Conservation (phyloP, 2,329 filamentous ascomycete species). For the Ceratocystis lukuohia region DNA sequence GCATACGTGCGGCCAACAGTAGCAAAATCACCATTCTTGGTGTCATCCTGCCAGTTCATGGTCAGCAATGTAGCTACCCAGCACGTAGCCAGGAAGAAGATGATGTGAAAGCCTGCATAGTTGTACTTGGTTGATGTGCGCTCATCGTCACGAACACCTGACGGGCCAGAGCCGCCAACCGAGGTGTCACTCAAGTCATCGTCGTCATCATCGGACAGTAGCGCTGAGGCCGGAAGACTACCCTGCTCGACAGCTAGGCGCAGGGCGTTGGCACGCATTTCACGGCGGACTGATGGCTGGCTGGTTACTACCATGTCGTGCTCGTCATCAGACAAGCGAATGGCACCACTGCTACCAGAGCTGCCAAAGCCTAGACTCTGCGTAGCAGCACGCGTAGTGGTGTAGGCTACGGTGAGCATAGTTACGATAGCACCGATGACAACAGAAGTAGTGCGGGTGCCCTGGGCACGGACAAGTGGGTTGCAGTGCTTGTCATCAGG, state of each 20-base stretch:
- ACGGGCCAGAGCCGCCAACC: constrained; percentile 21
- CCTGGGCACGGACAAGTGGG: constrained; percentile 71
- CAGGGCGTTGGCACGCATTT: constrained; percentile 87
- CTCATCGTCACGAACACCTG: constrained; percentile 71
- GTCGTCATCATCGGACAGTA: constrained; percentile 59
- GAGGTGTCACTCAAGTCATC: constrained; percentile 41
- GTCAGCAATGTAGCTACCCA: constrained; percentile 86
- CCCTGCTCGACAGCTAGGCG: constrained; percentile 86
- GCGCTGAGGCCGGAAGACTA: constrained; percentile 76
- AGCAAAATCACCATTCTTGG: constrained; percentile 62
- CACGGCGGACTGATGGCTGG: constrained; percentile 64
- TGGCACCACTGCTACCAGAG: constrained; percentile 24
- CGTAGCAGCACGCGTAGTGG: constrained; percentile 88
- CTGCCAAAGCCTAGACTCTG: constrained; percentile 67
- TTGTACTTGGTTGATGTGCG: constrained; percentile 84
- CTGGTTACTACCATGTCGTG: constrained; percentile 71
- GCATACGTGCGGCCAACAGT: constrained; percentile 91
- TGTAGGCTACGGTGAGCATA: constrained; percentile 94
- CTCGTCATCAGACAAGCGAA: constrained; percentile 46
- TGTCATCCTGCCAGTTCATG: constrained; percentile 50
- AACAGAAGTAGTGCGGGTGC: constrained; percentile 78
- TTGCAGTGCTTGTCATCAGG: constrained; percentile 91
- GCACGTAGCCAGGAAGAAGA: constrained; percentile 89
- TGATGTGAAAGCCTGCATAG: constrained; percentile 90
- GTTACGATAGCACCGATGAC: constrained; percentile 90